Evolutionary conservation across 305 asterid species (phyloP).

Genomic region (Solanum hybrid): DNA sequence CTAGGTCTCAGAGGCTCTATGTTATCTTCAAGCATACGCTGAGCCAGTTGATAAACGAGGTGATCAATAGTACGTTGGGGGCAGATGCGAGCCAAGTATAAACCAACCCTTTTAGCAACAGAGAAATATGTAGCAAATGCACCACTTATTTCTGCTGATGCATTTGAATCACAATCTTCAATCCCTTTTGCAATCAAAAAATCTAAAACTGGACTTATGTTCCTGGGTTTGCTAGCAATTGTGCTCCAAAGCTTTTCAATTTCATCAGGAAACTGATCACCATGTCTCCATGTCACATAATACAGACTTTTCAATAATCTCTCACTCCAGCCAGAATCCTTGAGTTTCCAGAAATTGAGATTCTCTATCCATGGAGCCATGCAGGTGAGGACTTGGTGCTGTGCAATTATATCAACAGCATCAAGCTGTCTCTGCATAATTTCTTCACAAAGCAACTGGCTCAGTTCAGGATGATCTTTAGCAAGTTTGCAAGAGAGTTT

Average conservation of each 20-base stretch:
- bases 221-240: constrained; percentile 93
- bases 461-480: constrained; percentile 95
- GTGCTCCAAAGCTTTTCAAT: constrained; percentile 99
- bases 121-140: constrained; percentile 99
- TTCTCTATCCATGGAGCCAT: constrained; percentile 99
- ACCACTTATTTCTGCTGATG: constrained; percentile 99
- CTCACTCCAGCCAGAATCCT: constrained; percentile 98
- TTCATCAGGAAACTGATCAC: constrained; percentile 99
- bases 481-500: constrained; percentile 99
- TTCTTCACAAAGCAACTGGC: constrained; percentile 98
- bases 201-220: constrained; percentile 92
- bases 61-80: constrained; percentile 98
- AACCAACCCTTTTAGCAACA: constrained; percentile 94
- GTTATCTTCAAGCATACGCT: constrained; percentile 97
- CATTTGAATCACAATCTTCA: constrained; percentile 99
- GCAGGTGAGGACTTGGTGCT: constrained; percentile 98
- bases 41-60: constrained; percentile 97
- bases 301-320: constrained; percentile 89
- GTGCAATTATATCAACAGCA: constrained; percentile 98
- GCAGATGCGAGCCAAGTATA: constrained; percentile 94
- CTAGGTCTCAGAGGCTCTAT: constrained; percentile 62
- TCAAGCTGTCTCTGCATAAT: constrained; percentile 99
- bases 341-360: constrained; percentile 96
- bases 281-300: constrained; percentile 97
- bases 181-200: constrained; percentile 96